phyloP scores from a whole-genome alignment of 2,329 filamentous ascomycete genomes.

The Biscogniauxia sp. region DNA sequence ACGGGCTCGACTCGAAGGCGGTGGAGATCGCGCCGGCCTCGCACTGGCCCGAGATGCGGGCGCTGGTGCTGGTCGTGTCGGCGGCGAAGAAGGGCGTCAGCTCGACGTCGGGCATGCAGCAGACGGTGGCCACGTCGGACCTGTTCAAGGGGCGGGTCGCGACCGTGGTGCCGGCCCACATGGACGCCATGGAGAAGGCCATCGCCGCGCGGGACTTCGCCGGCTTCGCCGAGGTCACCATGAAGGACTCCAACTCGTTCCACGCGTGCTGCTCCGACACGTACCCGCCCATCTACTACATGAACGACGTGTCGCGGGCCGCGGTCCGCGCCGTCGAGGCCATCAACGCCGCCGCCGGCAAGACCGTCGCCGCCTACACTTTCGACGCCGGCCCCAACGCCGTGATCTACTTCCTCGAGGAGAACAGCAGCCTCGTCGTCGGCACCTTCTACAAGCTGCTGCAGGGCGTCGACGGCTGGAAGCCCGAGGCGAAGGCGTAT shows the following conservation, averaged over 20 bases:
- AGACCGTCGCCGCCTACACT: conserved; percentile 86
- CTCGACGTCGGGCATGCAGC: conserved; percentile 94
- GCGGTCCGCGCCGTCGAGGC: conserved; percentile 86
- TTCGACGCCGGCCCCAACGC: conserved; percentile 97
- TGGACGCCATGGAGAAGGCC: conserved; percentile 81
- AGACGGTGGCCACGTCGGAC: conserved; percentile 87
- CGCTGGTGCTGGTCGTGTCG: conserved; percentile 84
- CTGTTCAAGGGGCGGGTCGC: conserved; percentile 77
- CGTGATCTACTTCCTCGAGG: conserved; percentile 89
- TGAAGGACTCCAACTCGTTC: conserved; percentile 97
- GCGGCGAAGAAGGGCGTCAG: conserved; percentile 95
- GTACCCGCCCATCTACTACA: conserved; percentile 96
- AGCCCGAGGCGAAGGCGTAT: conserved; percentile 53
- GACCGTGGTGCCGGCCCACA: conserved; percentile 76
- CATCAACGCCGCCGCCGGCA: conserved; percentile 78
- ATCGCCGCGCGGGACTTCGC: conserved; percentile 78
- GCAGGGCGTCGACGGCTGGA: conserved; percentile 68
- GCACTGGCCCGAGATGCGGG: conserved; percentile 96
- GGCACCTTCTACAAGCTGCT: conserved; percentile 74
- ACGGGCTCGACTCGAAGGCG: conserved; percentile 84
- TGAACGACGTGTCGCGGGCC: conserved; percentile 89
- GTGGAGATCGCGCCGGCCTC: conserved; percentile 83
- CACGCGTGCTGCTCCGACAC: conserved; percentile 94
- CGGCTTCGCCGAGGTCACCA: conserved; percentile 84
- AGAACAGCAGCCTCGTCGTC: conserved; percentile 70